Percentiles rank a stretch among this genome's conserved stretches.
Evolutionary conservation across 192 early-diverging fungal genomes (phyloP).

Genomic region (Rhizophagus clarus): DNA sequence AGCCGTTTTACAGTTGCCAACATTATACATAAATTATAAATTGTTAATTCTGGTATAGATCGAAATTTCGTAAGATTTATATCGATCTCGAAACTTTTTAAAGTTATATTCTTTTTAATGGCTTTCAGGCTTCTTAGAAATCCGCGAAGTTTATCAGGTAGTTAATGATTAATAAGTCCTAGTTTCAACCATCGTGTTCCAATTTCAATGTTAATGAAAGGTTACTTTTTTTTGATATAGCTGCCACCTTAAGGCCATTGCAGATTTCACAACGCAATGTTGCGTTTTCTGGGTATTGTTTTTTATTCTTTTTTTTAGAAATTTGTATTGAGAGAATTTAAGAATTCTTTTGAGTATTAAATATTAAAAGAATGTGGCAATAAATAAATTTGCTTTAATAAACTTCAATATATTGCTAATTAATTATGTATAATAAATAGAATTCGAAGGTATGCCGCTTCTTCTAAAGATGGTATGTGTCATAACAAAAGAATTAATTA

Average conservation of each 20-base stretch:
- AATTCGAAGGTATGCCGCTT: background rate
- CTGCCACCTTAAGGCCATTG: background rate
- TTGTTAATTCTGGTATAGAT: no score
- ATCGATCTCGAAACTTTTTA: background rate
- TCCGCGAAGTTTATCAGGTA: background rate
- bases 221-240: background rate
- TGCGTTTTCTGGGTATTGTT: background rate
- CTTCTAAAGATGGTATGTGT: background rate
- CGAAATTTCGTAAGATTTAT: no score
- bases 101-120: background rate
- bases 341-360: background rate
- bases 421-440: background rate
- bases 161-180: background rate
- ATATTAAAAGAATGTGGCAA: no score
- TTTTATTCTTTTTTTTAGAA: background rate
- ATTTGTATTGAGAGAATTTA: background rate
- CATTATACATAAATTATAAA: no score
- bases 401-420: background rate
- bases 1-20: no score
- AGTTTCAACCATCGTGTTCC: no score
- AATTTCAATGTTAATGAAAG: background rate
- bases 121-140: background rate
- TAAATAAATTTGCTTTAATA: background rate
- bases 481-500: no score
- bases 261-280: background rate